Base-by-base conservation (phyloP, 2,329 filamentous ascomycete genomes). In the Colletotrichum plurivorum region DNA sequence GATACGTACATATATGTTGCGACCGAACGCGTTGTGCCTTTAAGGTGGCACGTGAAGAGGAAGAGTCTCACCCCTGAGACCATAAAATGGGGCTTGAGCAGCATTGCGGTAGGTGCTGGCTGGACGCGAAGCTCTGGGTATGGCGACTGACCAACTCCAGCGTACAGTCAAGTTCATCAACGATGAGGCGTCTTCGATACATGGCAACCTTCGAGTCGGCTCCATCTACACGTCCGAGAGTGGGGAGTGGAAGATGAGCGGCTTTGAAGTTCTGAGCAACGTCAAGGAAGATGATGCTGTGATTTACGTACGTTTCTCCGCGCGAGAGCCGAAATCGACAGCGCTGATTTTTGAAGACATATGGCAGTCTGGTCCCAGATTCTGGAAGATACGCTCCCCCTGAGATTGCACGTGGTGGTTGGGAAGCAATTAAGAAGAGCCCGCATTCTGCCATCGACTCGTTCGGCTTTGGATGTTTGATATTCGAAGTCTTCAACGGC, bases 151-250 rank as follows among this genome's bases (percentile, higher is more conserved):
- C 53, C 12, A 5, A 1, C 27, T 46, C 10, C 72, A 95, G 90
- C 93, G 94, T 78, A 98, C 96, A 0, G 82, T 98, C 73, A 97
- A 96, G 76, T 99, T 99, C 77, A 94, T 99, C 79, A 99, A 99
- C 76, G 91, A 93, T 55, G 96, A 99, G 73, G 96, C 95, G 3
- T 87, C 92, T 2, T 98, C 95, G 0, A 93, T 99, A 59, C 96
- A 99, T 76, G 96, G 95, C 56, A 94, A 90, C 75, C 84, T 99
- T 60, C 91, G 93, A 71, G 92, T 93, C 20, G 93, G 93, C 0
- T 97, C 95, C 0, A 87, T 99, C 72, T 99, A 95, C 80, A 96
- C 94, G 4, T 94, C 94, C 70, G 95, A 98, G 78, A 98, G 96
- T 76, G 96, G 96, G 67, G 96, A 99, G 82, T 99, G 96, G 96